These are phyloP conservation scores for Aspergillus novofumigatus DNA, from an alignment of 2,329 filamentous ascomycete species.

Conservation along the genomic window DNA sequence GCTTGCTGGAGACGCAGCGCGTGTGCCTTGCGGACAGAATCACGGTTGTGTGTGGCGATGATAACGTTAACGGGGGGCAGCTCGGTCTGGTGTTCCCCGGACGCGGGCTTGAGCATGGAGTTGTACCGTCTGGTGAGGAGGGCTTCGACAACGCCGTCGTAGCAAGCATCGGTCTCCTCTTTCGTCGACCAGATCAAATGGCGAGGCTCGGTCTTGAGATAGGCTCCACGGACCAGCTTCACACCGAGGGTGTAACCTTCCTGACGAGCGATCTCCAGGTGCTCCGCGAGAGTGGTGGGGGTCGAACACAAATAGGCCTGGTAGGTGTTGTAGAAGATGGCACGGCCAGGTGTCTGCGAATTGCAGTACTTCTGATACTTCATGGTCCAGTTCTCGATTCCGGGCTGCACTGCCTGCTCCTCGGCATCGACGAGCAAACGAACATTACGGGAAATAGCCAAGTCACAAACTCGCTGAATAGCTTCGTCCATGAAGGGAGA, in stretches of 20 bases:
- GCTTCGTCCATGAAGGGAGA: constrained; percentile 40
- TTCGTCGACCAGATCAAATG: constrained; percentile 45
- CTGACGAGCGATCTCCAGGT: constrained; percentile 43
- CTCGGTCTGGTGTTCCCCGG: constrained; percentile 33
- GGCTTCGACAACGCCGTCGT: constrained; percentile 54
- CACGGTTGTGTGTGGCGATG: constrained; percentile 57
- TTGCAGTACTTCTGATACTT: constrained; percentile 53
- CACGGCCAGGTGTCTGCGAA: constrained; percentile 38
- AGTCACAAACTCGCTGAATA: constrained; percentile 42
- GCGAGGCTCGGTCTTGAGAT: constrained; percentile 48
- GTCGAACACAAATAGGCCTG: constrained; percentile 52
- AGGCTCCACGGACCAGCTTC: constrained; percentile 53
- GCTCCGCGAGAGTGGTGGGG: constrained; percentile 41
- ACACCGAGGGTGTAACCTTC: constrained; percentile 50
- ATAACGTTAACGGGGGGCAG: constrained; percentile 48
- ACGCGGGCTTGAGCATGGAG: constrained; percentile 45
- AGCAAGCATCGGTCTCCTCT: constrained; percentile 47
- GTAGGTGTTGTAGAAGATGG: constrained; percentile 54
- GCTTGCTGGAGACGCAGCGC: constrained; percentile 44
- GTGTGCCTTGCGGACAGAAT: constrained; percentile 51
- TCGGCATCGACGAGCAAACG: constrained; percentile 53
- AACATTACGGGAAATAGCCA: constrained; percentile 40
- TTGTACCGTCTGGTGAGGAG: constrained; percentile 59
- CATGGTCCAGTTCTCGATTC: constrained; percentile 52
- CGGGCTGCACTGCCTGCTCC: constrained; percentile 49